Percentiles rank a stretch among this genome's conserved stretches.
Evolutionary conservation across 805 yeast species (phyloP).

Genomic region (Wickerhamiella galacta): DNA sequence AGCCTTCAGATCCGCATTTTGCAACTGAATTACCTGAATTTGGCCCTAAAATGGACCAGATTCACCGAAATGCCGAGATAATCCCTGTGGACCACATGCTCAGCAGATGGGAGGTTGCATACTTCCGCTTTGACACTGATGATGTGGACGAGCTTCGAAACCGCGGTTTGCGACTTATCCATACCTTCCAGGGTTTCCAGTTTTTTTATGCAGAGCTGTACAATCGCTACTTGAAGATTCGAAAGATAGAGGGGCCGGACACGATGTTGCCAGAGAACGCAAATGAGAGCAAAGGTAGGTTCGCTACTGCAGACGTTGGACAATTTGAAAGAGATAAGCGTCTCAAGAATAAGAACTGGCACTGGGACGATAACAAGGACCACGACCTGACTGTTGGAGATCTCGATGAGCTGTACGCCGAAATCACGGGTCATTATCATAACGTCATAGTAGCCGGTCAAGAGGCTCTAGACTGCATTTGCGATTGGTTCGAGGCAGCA

Average conservation of each 20-base stretch:
- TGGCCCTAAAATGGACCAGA: background rate
- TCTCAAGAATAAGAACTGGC: background rate
- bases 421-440: background rate
- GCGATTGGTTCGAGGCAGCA: background rate
- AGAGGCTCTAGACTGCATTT: background rate
- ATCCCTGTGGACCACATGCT: conserved; percentile 2
- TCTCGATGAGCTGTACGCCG: background rate
- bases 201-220: conserved; percentile 3
- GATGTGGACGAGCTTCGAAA: background rate
- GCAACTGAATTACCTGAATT: background rate
- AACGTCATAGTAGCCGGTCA: background rate
- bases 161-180: background rate
- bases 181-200: conserved; percentile 1
- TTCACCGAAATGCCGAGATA: conserved; percentile 1
- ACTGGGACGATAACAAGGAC: background rate
- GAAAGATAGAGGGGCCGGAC: too few species aligned
- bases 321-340: background rate
- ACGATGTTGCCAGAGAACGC: too few species aligned
- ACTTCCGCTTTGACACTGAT: background rate
- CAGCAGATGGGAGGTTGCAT: conserved; percentile 2
- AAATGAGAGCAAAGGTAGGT: background rate
- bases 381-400: background rate
- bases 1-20: conserved; percentile 10
- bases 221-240: too few species aligned
- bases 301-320: background rate